Evolutionary conservation across 2,329 filamentous ascomycete genomes (phyloP), one percentile per base, ranked within the genome.

Genomic region (Epichloe aotearoae): DNA sequence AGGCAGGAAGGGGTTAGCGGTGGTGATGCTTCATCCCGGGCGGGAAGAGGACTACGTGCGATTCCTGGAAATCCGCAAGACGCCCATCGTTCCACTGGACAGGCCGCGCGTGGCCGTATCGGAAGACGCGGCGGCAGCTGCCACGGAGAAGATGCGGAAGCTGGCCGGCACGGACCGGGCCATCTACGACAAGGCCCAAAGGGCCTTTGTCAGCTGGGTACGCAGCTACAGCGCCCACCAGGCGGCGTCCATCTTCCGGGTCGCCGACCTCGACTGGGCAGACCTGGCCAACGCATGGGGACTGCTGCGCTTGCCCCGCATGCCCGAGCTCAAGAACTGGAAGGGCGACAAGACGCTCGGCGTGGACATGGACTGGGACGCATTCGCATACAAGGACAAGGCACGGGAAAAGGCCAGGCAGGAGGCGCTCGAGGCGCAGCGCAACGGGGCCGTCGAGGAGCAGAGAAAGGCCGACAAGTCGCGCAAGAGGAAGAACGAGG

Each of bases 181-280:
- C 3, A 64, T 93, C 11, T 84, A 93, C 64, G 89, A 96, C 64
- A 93, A 95, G 61, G 89, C 86, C 1, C 88, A 95, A 62, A 82
- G 84, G 54, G 93, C 84, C 1, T 97, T 98, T 59, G 91, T 97
- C 20, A 91, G 86, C 62, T 97, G 89, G 86, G 82, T 95, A 1
- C 82, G 89, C 62, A 86, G 87, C 57, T 97, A 97, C 69, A 86
- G 81, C 62, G 94, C 93, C 61, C 93, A 97, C 61, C 82, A 90
- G 57, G 89, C 91, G 1, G 84, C 81, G 53, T 94, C 88, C 61
- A 97, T 98, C 57, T 98, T 98, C 72, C 81, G 86, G 11, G 73
- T 88, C 2, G 66, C 75, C 3, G 88, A 94, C 60, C 74, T 96
- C 15, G 84, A 95, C 64, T 98, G 93, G 93, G 70, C 76, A 5